Percentiles rank a stretch among this genome's conserved stretches.
Conservation (phyloP, 164 flowering plant species). For the Annona squamosa region DNA sequence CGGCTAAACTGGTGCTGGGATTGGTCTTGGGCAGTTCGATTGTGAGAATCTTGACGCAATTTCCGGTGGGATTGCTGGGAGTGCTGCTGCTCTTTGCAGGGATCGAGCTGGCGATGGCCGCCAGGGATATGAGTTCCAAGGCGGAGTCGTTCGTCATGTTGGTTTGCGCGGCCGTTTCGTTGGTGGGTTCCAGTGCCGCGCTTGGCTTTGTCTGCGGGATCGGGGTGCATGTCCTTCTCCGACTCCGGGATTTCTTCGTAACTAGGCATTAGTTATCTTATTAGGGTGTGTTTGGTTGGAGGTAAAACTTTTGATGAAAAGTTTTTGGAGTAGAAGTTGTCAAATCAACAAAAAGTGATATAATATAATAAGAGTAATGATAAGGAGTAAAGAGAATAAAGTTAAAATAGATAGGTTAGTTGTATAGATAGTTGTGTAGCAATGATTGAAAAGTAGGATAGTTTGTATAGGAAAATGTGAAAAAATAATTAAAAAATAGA, state of each 20-base stretch:
- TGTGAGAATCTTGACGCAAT: constrained; percentile 46
- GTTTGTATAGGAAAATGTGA: too few species aligned
- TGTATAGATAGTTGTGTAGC: too few species aligned
- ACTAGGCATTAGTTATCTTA: too few species aligned
- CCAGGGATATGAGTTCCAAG: constrained; percentile 56
- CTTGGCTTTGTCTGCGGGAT: constrained; percentile 63
- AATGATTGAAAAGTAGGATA: too few species aligned
- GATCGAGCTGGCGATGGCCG: constrained; percentile 73
- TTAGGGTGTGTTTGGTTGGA: too few species aligned
- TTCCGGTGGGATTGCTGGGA: constrained; percentile 77
- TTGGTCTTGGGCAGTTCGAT: constrained; percentile 59
- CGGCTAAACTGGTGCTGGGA: constrained; percentile 57
- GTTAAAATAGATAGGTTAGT: too few species aligned
- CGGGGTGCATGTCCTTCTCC: constrained; percentile 21
- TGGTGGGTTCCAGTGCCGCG: constrained; percentile 71
- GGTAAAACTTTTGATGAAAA: too few species aligned
- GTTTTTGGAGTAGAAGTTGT: too few species aligned
- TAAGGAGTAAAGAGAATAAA: too few species aligned
- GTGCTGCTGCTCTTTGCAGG: constrained; percentile 81
- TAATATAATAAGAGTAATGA: too few species aligned
- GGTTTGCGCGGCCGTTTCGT: constrained; percentile 48
- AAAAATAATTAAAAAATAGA: too few species aligned
- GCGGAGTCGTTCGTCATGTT: constrained; percentile 61
- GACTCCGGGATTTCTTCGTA: not conserved
- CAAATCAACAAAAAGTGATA: too few species aligned